These are phyloP conservation scores for Odonthalia washingtoniensis DNA, from an alignment of 31 red algal species.

Conservation along the genomic window DNA sequence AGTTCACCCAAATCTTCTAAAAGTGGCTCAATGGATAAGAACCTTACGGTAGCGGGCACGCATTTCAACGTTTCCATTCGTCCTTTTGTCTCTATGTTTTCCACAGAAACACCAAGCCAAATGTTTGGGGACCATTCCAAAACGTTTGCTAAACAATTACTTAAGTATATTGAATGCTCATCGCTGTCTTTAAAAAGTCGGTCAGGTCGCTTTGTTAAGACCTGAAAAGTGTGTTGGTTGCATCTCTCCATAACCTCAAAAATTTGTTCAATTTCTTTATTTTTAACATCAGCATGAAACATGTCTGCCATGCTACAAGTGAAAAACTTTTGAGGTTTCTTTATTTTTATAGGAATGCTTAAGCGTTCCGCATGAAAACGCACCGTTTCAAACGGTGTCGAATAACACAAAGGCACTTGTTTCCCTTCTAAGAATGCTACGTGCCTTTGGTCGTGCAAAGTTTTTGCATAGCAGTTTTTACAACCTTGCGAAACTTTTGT, in stretches of 20 bases:
- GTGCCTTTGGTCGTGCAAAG: too few relatives aligned
- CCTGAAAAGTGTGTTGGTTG: constrained; percentile 5
- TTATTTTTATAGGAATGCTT: too few relatives aligned
- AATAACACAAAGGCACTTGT: too few relatives aligned
- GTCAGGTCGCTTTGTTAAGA: constrained; percentile 19
- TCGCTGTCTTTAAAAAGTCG: not conserved
- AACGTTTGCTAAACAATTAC: not conserved
- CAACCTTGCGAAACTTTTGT: too few relatives aligned
- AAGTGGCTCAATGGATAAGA: constrained; percentile 10
- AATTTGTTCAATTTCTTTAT: not conserved
- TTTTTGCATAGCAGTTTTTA: too few relatives aligned
- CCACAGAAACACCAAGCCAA: constrained; percentile 1
- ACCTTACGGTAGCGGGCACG: constrained; percentile 14
- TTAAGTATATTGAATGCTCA: too few relatives aligned
- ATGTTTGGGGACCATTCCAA: constrained; percentile 15
- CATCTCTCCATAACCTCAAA: not conserved
- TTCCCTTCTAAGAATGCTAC: too few relatives aligned
- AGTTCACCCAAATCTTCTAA: constrained; percentile 6
- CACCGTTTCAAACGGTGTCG: too few relatives aligned
- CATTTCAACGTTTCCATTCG: not conserved
- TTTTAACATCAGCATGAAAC: constrained; percentile 3
- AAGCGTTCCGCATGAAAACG: too few relatives aligned
- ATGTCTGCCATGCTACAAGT: not conserved
- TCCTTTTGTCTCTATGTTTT: not conserved
- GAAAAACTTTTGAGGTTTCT: constrained; percentile 14